A percentile compares a stretch with the other conserved stretches of the same genome.
Evolutionary conservation across 1,284 basidiomycete genomes (phyloP).

Genomic region (Tilletia horrida): DNA sequence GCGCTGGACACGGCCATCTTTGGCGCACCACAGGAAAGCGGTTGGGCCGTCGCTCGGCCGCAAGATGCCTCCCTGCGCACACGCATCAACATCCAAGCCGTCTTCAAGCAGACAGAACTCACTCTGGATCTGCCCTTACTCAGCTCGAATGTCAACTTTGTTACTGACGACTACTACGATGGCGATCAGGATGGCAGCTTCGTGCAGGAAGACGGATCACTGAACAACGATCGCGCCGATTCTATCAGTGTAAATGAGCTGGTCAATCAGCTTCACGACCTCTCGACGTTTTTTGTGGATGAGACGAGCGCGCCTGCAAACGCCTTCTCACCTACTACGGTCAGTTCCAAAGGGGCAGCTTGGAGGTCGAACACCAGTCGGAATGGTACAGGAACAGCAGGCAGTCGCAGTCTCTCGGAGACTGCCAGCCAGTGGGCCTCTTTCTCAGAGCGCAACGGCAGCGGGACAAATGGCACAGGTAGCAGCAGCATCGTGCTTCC

Average conservation of each 20-base stretch:
- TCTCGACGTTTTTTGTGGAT: conserved; percentile 49
- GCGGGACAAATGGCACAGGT: background rate
- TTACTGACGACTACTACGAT: conserved; percentile 39
- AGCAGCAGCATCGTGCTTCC: background rate
- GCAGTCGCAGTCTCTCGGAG: conserved; percentile 1
- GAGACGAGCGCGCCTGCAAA: background rate
- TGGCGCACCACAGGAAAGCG: conserved; percentile 42
- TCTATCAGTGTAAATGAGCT: conserved; percentile 34
- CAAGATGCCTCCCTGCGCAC: conserved; percentile 43
- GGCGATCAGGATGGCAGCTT: conserved; percentile 25
- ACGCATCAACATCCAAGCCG: conserved; percentile 43
- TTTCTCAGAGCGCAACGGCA: background rate
- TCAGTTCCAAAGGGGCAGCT: background rate
- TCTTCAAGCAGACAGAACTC: conserved; percentile 47
- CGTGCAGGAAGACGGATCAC: conserved; percentile 29
- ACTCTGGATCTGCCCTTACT: conserved; percentile 39
- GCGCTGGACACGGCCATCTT: conserved; percentile 40
- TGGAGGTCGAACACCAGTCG: background rate
- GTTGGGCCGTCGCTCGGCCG: conserved; percentile 48
- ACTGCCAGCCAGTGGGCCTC: conserved; percentile 6
- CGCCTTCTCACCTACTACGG: background rate
- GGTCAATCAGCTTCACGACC: conserved; percentile 50
- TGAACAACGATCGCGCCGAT: conserved; percentile 21
- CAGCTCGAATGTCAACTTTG: conserved; percentile 45
- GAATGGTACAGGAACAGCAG: background rate